These are phyloP conservation scores for Rhytidiadelphus loreus DNA, from an alignment of 225 moss, liverwort and hornwort species.

Conservation along the genomic window DNA sequence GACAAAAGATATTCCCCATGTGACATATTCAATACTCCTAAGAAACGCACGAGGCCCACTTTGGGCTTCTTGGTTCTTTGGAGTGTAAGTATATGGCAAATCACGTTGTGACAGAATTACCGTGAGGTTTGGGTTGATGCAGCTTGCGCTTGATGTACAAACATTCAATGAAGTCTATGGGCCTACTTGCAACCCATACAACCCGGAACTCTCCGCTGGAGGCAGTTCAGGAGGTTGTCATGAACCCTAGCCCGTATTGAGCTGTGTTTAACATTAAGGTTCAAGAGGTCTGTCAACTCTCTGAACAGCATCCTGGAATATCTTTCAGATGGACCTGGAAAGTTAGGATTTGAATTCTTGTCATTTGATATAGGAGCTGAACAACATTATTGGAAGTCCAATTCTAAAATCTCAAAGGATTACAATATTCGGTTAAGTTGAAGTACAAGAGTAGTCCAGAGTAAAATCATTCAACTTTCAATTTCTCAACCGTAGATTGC, in stretches of 20 bases:
- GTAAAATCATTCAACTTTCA: not conserved
- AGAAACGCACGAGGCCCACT: not conserved
- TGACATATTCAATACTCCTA: not conserved
- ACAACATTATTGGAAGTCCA: not conserved
- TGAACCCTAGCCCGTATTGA: not conserved
- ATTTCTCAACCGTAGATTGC: not conserved
- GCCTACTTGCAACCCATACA: conserved; percentile 60
- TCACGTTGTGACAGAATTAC: not conserved
- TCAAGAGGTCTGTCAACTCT: not conserved
- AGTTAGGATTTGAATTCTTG: not conserved
- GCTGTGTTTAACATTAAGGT: not conserved
- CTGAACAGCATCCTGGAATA: not conserved
- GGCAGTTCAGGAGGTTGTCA: conserved; percentile 83
- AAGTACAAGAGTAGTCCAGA: not conserved
- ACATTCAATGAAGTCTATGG: conserved; percentile 81
- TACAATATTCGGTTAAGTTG: not conserved
- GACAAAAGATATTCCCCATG: too few relatives aligned
- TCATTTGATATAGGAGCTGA: not conserved
- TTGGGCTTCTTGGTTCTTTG: not conserved
- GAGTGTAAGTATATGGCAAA: not conserved
- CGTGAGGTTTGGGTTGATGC: conserved; percentile 12
- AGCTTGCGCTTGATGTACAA: conserved; percentile 56
- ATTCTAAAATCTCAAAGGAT: not conserved
- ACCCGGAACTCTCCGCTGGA: conserved; percentile 46
- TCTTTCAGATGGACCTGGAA: not conserved